Conservation (phyloP, 306 rosid species). For the Cucumis hystrix region DNA sequence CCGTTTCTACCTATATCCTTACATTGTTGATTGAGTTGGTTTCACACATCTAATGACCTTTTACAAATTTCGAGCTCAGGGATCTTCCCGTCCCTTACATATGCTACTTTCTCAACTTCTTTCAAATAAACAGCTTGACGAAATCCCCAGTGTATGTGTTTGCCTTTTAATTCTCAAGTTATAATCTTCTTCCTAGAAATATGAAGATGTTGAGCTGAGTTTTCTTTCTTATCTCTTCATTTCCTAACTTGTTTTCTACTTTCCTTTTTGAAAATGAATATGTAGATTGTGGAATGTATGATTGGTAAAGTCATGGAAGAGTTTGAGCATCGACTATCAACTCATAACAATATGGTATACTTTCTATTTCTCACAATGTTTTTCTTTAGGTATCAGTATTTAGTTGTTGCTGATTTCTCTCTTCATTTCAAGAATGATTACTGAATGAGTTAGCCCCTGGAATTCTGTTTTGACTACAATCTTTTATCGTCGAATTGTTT, state of each 20-base stretch:
- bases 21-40: background rate
- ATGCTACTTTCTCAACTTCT: conserved; percentile 52
- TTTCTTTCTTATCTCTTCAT: background rate
- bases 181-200: background rate
- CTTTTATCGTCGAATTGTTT: background rate
- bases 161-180: background rate
- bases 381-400: background rate
- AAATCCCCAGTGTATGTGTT: conserved; percentile 61
- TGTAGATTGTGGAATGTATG: conserved; percentile 68
- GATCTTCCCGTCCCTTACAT: conserved; percentile 35
- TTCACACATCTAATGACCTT: background rate
- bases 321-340: conserved; percentile 44
- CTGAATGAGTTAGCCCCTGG: background rate
- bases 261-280: background rate
- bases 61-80: conserved; percentile 24
- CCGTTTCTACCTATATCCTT: background rate
- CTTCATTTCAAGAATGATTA: background rate
- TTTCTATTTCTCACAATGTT: conserved; percentile 7
- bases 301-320: conserved; percentile 69
- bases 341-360: conserved; percentile 36
- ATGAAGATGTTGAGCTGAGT: background rate
- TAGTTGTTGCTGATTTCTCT: background rate
- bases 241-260: background rate
- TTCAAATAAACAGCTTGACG: conserved; percentile 56
- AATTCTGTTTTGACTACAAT: background rate